phyloP scores from a whole-genome alignment of 139 green algal genomes.

The Bryopsis sp. region DNA sequence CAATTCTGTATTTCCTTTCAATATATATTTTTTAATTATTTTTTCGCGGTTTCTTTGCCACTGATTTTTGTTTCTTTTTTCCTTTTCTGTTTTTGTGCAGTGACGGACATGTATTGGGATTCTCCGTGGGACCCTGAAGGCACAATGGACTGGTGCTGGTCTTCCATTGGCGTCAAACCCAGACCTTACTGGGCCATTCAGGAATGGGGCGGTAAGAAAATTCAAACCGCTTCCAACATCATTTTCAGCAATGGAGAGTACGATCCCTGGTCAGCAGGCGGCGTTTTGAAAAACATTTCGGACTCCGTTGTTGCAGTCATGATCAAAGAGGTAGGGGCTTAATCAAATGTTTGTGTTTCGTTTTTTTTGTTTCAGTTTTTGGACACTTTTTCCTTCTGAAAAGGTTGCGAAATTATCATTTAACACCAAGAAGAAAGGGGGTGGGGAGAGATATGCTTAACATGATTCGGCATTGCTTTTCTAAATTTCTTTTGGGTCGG shows the following conservation, averaged over 20 bases:
- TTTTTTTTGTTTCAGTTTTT: background rate
- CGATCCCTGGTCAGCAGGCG: conserved; percentile 63
- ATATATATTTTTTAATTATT: too few relatives aligned
- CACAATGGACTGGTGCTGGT: background rate
- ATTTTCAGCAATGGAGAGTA: conserved; percentile 75
- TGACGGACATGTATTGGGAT: conserved; percentile 13
- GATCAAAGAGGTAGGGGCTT: conserved; percentile 41
- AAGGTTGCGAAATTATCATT: background rate
- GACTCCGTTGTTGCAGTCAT: conserved; percentile 42
- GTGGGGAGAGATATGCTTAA: background rate
- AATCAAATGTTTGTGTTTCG: background rate
- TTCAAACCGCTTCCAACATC: conserved; percentile 35
- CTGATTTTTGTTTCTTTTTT: background rate
- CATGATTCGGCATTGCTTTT: background rate
- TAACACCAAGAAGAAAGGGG: background rate
- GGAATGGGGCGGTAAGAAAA: conserved; percentile 26
- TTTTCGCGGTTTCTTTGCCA: too few relatives aligned
- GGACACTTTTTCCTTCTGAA: background rate
- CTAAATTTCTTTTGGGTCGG: background rate
- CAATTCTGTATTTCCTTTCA: too few relatives aligned
- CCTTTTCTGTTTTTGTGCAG: conserved; percentile 1
- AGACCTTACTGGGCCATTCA: conserved; percentile 21
- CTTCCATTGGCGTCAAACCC: background rate
- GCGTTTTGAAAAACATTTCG: conserved; percentile 39
- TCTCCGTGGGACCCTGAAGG: conserved; percentile 1